Evolutionary conservation across 106 monocot genomes (phyloP), one percentile per base, ranked within the genome.

Genomic region (Dendrobium huoshanense): DNA sequence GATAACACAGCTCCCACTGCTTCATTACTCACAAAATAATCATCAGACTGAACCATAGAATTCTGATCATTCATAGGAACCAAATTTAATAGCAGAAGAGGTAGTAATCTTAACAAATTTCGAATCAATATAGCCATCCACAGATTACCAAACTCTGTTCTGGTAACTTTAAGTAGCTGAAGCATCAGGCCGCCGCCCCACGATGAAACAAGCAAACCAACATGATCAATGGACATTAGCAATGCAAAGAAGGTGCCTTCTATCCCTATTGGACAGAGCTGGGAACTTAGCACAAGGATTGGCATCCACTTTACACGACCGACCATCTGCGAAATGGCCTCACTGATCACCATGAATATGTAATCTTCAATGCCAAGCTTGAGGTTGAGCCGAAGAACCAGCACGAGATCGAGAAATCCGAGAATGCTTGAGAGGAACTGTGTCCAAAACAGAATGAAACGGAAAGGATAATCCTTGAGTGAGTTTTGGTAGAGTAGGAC

Each of bases 221-320:
- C 58, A 42, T 91, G 84, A 73, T 94, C 94, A 22, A 97, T 90
- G 15, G 90, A 92, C 96, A 97, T 97, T n/a, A 97, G 81, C 72
- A 97, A 65, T 0, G 96, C 96, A 78, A 92, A 97, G 68, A 97
- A 97, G 2, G 94, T 92, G 16, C 96, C 96, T 80, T 97, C 96
- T 0, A 97, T 88, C 22, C 96, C 96, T 9, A 55, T 40, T 1
- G 96, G 96, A 77, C 96, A 97, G 41, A 97, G 90, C 82, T 89
- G 88, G 17, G 86, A 79, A 67, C 94, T 92, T 31, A 97, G 88
- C 7, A 97, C 94, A 24, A 97, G 80, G 55, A 97, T 87, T 0
- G 96, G 96, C 96, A 97, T 89, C 96, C 96, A 94, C 75, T 86
- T 87, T 43, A 97, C 51, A 1, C 90, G 80, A 2, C 86, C 78